Evolutionary conservation across 208 protist genomes (phyloP), one percentile per base, ranked within the genome.

Genomic region (Leishmania aethiopica): DNA sequence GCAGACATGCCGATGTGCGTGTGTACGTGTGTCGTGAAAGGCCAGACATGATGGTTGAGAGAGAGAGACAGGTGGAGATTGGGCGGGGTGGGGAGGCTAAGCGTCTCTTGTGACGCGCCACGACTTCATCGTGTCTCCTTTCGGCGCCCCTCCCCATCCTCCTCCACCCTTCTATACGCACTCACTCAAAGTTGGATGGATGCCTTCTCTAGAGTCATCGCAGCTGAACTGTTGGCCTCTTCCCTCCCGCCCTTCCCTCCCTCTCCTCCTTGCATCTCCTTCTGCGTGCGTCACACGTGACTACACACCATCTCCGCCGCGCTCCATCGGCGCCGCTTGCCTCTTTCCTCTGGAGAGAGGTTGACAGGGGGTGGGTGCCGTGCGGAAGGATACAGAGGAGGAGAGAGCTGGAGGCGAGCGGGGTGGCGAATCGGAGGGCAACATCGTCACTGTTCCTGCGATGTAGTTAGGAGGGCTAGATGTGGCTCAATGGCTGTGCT

Each of bases 131-230:
- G 32, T 40, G 5, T 22, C 62, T 40, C 59, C 25, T 62, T 62
- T 3, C 57, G 60, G 60, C 60, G 60, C 42, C n/a, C 6, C 10
- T 40, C n/a, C 62, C 4, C 59, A 25, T 40, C 15, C 32, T 40
- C 28, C 13, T 19, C 10, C 62, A 10, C 32, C 13, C 25, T 40
- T 5, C 32, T 25, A 7, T 7, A 69, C 28, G 32, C 62, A 13
- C 69, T 28, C 40, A 28, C 40, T 11, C 40, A 25, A 32, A 51
- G 22, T 5, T 28, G 35, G 40, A 8, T 32, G 40, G 17, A 32
- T 49, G 81, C 81, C 81, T 71, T 80, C 73, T 77, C 55, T 84
- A 84, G 81, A 84, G 81, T 84, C 81, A 80, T 84, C 75, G 81
- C 40, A 75, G 81, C 75, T 77, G 75, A 84, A 70, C 75, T 37